Evolutionary conservation across 2,329 filamentous ascomycete genomes (phyloP).

Genomic region (Beauveria pseudobassiana): DNA sequence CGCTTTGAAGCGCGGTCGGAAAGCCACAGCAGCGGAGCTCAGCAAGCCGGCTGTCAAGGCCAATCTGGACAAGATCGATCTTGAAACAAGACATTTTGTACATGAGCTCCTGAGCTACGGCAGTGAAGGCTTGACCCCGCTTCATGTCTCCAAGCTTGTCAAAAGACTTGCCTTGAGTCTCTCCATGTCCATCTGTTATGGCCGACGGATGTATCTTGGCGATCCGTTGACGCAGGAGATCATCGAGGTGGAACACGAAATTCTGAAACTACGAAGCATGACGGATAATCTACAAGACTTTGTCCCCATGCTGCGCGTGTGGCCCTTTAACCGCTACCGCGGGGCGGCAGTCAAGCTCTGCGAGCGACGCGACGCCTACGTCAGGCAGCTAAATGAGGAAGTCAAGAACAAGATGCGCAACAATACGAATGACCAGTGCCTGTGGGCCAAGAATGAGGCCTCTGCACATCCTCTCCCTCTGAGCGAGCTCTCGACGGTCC

Average conservation of each 20-base stretch:
- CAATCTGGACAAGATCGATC: slow-evolving; percentile 2
- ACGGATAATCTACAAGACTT: slow-evolving; percentile 5
- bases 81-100: not conserved
- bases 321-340: not conserved
- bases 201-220: slow-evolving; percentile 2
- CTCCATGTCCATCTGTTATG: slow-evolving; percentile 7
- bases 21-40: slow-evolving; percentile 3
- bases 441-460: not conserved
- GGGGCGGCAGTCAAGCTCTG: not conserved
- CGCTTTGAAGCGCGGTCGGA: not conserved
- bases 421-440: not conserved
- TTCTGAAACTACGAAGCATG: slow-evolving; percentile 5
- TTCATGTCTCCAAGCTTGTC: not conserved
- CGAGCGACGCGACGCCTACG: slow-evolving; percentile 4
- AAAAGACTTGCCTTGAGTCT: not conserved
- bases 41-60: slow-evolving; percentile 5
- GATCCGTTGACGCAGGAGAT: slow-evolving; percentile 1
- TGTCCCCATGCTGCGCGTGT: not conserved
- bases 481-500: not conserved
- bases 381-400: not conserved
- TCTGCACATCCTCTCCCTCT: not conserved
- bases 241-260: slow-evolving; percentile 4
- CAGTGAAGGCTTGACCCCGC: not conserved
- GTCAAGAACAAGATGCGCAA: not conserved
- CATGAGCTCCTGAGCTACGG: slow-evolving; percentile 5